These are phyloP conservation scores for Fusarium ambrosium DNA, from an alignment of 2,329 filamentous ascomycete genomes.

Conservation along the genomic window DNA sequence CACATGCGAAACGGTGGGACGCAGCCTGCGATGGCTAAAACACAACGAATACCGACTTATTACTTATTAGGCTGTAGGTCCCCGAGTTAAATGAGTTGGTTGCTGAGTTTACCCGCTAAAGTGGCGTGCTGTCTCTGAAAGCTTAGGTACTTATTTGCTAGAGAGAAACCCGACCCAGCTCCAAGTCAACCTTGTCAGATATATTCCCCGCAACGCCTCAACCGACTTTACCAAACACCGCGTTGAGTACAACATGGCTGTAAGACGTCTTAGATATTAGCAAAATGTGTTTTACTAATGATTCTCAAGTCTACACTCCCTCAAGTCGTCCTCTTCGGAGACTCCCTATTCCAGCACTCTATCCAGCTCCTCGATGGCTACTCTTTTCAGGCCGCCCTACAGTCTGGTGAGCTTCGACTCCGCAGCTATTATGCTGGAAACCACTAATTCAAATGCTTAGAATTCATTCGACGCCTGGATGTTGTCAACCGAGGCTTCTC, in stretches of 20 bases:
- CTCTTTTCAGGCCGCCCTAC: slow-evolving; percentile 79
- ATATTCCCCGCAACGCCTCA: slow-evolving; percentile 12
- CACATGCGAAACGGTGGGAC: slow-evolving; percentile 37
- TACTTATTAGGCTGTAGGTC: slow-evolving; percentile 22
- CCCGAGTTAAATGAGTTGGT: slow-evolving; percentile 7
- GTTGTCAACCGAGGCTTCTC: slow-evolving; percentile 90
- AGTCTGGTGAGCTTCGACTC: slow-evolving; percentile 68
- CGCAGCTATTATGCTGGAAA: background rate
- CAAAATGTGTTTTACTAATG: background rate
- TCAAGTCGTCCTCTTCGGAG: slow-evolving; percentile 87
- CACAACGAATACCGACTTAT: slow-evolving; percentile 3
- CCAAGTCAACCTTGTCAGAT: background rate
- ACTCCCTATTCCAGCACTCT: slow-evolving; percentile 84
- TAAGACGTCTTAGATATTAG: slow-evolving; percentile 25
- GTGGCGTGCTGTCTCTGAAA: slow-evolving; percentile 7
- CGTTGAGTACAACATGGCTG: slow-evolving; percentile 35
- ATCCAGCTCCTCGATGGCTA: slow-evolving; percentile 75
- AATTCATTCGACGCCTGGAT: slow-evolving; percentile 82
- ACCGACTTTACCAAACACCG: background rate
- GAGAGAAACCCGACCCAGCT: background rate
- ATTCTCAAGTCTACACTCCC: slow-evolving; percentile 67
- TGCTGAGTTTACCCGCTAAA: slow-evolving; percentile 25
- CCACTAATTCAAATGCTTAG: slow-evolving; percentile 57
- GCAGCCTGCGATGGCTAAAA: slow-evolving; percentile 16
- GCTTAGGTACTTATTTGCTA: slow-evolving; percentile 3